Conservation (phyloP, 2,329 filamentous ascomycete species). For the Pochonia chlamydosporia region DNA sequence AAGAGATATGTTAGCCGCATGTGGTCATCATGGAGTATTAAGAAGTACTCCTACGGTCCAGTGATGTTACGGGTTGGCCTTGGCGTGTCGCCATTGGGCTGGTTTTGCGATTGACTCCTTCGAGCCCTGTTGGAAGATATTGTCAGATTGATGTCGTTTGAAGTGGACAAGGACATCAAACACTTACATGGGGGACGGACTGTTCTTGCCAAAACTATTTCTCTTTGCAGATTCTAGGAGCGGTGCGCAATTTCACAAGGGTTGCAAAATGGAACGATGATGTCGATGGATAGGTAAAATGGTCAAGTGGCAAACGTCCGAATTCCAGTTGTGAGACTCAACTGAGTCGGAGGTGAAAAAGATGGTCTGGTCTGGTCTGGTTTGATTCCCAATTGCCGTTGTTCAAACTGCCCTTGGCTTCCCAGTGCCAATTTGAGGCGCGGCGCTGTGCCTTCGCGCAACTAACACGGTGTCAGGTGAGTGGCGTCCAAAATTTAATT, state of each 20-base stretch:
- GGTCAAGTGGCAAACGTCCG: no score
- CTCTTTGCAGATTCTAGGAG: no score
- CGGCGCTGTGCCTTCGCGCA: slow-evolving; percentile 11
- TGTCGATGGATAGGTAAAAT: no score
- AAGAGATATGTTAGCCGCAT: slow-evolving; percentile 7
- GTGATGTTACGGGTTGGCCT: slow-evolving; percentile 28
- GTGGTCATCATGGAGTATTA: background rate
- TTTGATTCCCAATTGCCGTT: no score
- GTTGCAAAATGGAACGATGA: no score
- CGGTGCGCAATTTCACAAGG: no score
- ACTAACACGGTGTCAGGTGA: slow-evolving; percentile 32
- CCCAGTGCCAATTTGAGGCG: slow-evolving; percentile 15
- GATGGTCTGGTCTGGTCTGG: no score
- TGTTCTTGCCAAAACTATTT: no score
- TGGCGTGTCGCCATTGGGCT: slow-evolving; percentile 12
- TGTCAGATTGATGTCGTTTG: background rate
- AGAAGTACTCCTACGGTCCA: slow-evolving; percentile 27
- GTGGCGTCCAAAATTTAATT: background rate
- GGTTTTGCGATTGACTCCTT: slow-evolving; percentile 8
- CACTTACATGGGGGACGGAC: slow-evolving; percentile 5
- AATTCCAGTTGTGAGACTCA: no score
- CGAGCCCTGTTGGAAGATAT: slow-evolving; percentile 7
- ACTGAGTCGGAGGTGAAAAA: no score
- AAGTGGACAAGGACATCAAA: no score
- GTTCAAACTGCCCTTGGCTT: slow-evolving; percentile 1